Conservation (phyloP, 352 stramenopile genomes). For the Globisporangium echinulatum region DNA sequence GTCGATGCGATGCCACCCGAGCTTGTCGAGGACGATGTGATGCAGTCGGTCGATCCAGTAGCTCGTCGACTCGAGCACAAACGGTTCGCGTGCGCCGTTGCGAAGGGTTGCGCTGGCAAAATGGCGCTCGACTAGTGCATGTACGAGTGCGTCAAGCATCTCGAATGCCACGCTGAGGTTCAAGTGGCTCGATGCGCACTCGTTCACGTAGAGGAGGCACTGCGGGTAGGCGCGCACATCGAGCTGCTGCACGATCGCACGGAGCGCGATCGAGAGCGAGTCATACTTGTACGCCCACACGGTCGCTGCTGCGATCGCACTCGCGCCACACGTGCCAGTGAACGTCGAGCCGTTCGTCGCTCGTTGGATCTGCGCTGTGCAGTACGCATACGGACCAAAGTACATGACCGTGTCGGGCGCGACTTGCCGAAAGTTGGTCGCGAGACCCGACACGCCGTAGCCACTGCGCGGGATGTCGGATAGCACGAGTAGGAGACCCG, state of each 20-base stretch:
- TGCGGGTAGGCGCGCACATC: constrained; percentile 7
- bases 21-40: constrained; percentile 14
- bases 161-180: constrained; percentile 18
- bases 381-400: constrained; percentile 45
- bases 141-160: constrained; percentile 30
- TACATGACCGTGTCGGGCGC: constrained; percentile 24
- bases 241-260: constrained; percentile 5
- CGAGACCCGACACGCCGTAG: constrained; percentile 13
- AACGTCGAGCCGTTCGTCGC: not conserved
- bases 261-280: constrained; percentile 20
- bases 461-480: constrained; percentile 49
- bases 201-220: constrained; percentile 1
- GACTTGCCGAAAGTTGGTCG: constrained; percentile 13
- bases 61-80: constrained; percentile 11
- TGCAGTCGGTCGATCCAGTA: constrained; percentile 27
- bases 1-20: constrained; percentile 10
- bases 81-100: not conserved
- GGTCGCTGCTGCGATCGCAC: constrained; percentile 1
- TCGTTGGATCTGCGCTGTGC: constrained; percentile 21
- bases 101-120: not conserved
- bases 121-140: not conserved
- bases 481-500: constrained; percentile 25
- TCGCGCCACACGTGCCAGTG: not conserved
- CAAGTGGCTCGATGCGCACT: constrained; percentile 7
- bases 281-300: constrained; percentile 35